Base-by-base conservation (phyloP, 352 stramenopile species). In the Globisporangium camurandrum region DNA sequence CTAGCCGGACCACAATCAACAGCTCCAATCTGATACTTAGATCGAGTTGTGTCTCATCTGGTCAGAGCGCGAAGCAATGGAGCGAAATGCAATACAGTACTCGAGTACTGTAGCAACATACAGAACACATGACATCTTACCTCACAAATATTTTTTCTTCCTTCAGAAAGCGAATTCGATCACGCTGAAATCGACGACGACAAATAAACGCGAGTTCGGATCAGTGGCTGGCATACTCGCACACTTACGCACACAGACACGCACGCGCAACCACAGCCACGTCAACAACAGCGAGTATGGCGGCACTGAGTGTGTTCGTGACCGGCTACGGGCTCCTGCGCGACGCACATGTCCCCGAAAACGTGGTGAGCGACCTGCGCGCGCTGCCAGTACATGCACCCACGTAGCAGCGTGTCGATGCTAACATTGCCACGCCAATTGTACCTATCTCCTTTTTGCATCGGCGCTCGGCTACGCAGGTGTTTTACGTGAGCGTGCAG, bases 401-500 rank as follows among this genome's bases (percentile, higher is more conserved):
- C 36, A 23, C 43, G 33, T 59, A 19, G 55, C 33, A 30, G 39
- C 42, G 49, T 22, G n/a, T 56, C 36, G 54, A 36, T 39, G 42
- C 55, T 45, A 33, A 12, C 41, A 17, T n/a, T n/a, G n/a, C n/a
- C 14, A 8, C 14, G 12, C 9, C 6, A 49, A 37, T 44, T 10
- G 54, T 14, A 39, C 37, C 19, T 12, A 24, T 46, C 43, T 19
- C 8, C 45, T 17, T 9, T n/a, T n/a, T n/a, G n/a, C n/a, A n/a
- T n/a, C n/a, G n/a, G n/a, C n/a, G n/a, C n/a, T n/a, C n/a, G n/a
- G n/a, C 34, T 40, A 17, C 17, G 30, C 50, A 85, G 77, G 76
- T 88, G 19, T 93, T 90, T 51, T 68, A 82, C 37, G 67, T 85
- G 40, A 88, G 64, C 31, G 76, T 93, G 19, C 76, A 90, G 49